phyloP scores from a whole-genome alignment of 2,329 filamentous ascomycete genomes.

The Sporothrix protearum region DNA sequence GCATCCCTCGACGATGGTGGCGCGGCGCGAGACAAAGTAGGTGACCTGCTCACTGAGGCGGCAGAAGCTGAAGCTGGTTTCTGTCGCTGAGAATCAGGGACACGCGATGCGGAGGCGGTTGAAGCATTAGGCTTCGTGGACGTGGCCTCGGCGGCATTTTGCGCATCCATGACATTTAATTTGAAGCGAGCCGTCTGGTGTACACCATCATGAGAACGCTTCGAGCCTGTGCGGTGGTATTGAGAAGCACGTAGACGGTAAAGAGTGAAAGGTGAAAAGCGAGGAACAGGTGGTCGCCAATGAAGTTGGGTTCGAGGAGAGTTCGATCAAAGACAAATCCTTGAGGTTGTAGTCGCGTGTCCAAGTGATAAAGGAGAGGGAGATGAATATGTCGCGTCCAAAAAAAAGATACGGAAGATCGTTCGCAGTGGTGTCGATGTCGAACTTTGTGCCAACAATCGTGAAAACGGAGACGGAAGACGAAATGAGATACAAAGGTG shows the following conservation, averaged over 20 bases:
- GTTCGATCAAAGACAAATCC: background rate
- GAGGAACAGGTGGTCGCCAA: background rate
- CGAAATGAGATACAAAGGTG: background rate
- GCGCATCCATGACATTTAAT: constrained; percentile 67
- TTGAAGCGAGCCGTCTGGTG: constrained; percentile 47
- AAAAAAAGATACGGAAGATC: background rate
- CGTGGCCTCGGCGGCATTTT: constrained; percentile 62
- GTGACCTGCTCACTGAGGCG: constrained; percentile 32
- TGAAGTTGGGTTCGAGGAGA: background rate
- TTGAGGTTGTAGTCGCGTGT: background rate
- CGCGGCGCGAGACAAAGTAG: constrained; percentile 21
- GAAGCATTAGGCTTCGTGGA: constrained; percentile 58
- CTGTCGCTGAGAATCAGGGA: constrained; percentile 38
- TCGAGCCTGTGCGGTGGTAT: constrained; percentile 34
- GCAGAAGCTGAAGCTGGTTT: constrained; percentile 33
- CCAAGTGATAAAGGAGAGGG: background rate
- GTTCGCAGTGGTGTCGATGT: background rate
- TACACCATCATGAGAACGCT: constrained; percentile 59
- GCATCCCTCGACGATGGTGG: constrained; percentile 22
- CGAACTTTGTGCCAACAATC: background rate
- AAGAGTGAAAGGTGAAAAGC: background rate
- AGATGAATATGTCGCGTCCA: background rate
- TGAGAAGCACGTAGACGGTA: background rate
- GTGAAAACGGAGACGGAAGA: background rate
- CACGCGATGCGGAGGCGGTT: constrained; percentile 35